Percentiles rank a stretch among this genome's conserved stretches.
phyloP scores from a whole-genome alignment of 2,329 filamentous ascomycete genomes.

The Talaromyces sp. region DNA sequence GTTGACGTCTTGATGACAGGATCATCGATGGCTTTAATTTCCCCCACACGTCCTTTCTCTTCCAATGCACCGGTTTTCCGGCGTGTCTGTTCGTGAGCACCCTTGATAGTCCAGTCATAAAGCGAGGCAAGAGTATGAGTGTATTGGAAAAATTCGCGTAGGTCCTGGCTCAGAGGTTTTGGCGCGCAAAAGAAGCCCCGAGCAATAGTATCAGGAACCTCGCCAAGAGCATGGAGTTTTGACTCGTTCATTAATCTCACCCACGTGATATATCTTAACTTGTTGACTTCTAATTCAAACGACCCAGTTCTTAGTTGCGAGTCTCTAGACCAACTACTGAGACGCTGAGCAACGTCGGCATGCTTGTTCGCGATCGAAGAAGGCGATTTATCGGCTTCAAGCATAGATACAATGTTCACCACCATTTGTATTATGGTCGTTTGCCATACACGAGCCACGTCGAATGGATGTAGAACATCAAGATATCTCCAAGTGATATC shows the following conservation, averaged over 20 bases:
- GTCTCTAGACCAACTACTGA: neutral
- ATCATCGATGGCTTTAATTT: too few relatives aligned
- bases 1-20: too few relatives aligned
- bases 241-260: slow-evolving; percentile 18
- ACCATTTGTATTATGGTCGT: neutral
- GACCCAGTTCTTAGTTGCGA: neutral
- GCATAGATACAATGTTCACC: neutral
- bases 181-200: slow-evolving; percentile 14
- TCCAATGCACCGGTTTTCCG: neutral
- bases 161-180: slow-evolving; percentile 19
- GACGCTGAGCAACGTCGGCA: neutral
- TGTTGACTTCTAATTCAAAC: neutral
- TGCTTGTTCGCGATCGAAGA: neutral
- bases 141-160: slow-evolving; percentile 16
- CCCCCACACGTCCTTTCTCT: too few relatives aligned
- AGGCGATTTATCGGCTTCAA: neutral
- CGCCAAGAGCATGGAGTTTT: slow-evolving; percentile 13
- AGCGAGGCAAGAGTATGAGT: slow-evolving; percentile 2
- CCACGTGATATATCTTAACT: slow-evolving; percentile 18
- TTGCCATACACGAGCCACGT: slow-evolving; percentile 2
- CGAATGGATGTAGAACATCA: slow-evolving; percentile 21
- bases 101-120: neutral
- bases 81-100: neutral
- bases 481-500: slow-evolving; percentile 23
- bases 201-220: slow-evolving; percentile 10